Evolutionary conservation across 2,329 filamentous ascomycete genomes (phyloP), one percentile per base, ranked within the genome.

Genomic region (Sordariomycetes sp.): DNA sequence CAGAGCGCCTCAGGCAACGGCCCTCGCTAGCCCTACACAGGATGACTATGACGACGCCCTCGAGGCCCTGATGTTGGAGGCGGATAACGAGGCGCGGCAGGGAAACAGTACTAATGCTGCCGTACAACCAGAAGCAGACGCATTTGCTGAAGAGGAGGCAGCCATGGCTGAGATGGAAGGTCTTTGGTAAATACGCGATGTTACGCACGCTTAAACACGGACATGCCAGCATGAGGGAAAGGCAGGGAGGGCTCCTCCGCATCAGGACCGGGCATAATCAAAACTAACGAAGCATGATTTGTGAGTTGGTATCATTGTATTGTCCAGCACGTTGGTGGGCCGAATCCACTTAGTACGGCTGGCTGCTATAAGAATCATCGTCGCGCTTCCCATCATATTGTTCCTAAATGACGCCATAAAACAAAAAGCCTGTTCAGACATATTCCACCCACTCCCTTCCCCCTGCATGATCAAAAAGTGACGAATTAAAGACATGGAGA

Each of bases 151-250:
- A 57, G 84, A 86, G 15, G 81, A 86, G 68, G 85, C 82, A 59
- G 84, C 79, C 1, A 84, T 90, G 81, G 81, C 78, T 42, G 81
- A 81, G 61, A 80, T 82, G 77, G 78, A 79, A 48, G 78, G 74
- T 0, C 60, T 80, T 15, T 54, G 24, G 17, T 39, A 39, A 12
- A 39, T 39, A 39, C 36, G 36, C 13, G 13, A 32, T 32, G 8
- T 32, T 17, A 39, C 15, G 15, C 36, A 13, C 5, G 36, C 5
- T 2, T 5, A 39, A 17, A 39, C 36, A 39, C 3, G 15, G 36
- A 39, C 36, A 39, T 8, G 8, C 28, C 8, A 32, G 28, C 28
- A 32, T 32, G 28, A 8, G 28, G 8, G 28, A 4, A 32, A 8
- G 28, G 28, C 28, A 32, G n/a, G n/a, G n/a, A n/a, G n/a, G n/a